Percentiles rank a stretch among this genome's conserved stretches.
These are phyloP conservation scores for Discostella stelligera DNA, from an alignment of 352 stramenopile species.

Conservation along the genomic window DNA sequence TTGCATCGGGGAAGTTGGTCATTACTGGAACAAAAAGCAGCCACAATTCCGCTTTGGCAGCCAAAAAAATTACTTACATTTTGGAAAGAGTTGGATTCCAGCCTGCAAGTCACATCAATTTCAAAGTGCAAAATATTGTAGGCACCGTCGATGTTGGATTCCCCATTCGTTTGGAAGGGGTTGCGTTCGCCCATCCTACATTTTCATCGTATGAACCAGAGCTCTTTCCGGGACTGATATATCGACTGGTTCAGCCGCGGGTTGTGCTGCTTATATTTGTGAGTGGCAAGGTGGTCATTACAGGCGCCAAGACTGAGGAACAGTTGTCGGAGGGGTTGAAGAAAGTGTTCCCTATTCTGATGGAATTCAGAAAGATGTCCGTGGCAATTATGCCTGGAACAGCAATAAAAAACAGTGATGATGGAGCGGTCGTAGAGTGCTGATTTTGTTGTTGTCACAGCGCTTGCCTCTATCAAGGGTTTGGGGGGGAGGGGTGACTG, in stretches of 20 bases:
- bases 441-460: slow-evolving; percentile 2
- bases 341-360: slow-evolving; percentile 74
- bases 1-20: slow-evolving; percentile 89
- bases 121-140: slow-evolving; percentile 96
- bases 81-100: slow-evolving; percentile 77
- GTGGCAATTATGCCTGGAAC: slow-evolving; percentile 27
- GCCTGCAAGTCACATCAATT: slow-evolving; percentile 63
- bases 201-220: slow-evolving; percentile 98
- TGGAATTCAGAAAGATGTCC: slow-evolving; percentile 75
- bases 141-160: slow-evolving; percentile 97
- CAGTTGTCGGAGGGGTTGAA: slow-evolving; percentile 64
- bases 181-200: slow-evolving; percentile 93
- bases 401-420: not conserved
- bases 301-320: slow-evolving; percentile 73
- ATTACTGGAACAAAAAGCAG: slow-evolving; percentile 82
- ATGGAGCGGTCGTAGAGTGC: slow-evolving; percentile 1
- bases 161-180: slow-evolving; percentile 97
- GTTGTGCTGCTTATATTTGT: slow-evolving; percentile 99
- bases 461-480: not conserved
- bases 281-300: slow-evolving; percentile 95
- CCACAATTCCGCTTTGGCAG: slow-evolving; percentile 78
- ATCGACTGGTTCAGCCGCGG: slow-evolving; percentile 94
- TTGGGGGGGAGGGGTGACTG: slow-evolving; percentile 6
- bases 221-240: slow-evolving; percentile 99
- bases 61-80: slow-evolving; percentile 79